Percentiles rank a stretch among this genome's conserved stretches.
These are phyloP conservation scores for Aspergillus carlsbadensis DNA, from an alignment of 495 filamentous ascomycete species.

Conservation along the genomic window DNA sequence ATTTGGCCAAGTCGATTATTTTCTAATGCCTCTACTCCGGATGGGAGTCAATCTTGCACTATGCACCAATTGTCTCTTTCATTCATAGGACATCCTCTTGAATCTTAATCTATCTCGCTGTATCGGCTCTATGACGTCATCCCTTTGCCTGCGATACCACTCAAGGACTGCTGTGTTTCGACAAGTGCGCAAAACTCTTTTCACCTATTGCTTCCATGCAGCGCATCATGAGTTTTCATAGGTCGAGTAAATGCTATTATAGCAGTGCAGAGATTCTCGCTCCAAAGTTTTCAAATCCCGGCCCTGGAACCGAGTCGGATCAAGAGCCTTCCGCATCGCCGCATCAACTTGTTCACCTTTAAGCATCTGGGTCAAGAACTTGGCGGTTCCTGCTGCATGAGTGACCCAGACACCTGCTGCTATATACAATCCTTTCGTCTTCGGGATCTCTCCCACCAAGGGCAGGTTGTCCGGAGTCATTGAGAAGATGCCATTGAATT, in stretches of 20 bases:
- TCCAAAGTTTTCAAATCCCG: conserved; percentile 21
- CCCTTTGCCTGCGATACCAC: no score
- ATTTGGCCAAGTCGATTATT: no score
- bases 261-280: conserved; percentile 26
- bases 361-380: conserved; percentile 27
- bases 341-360: conserved; percentile 21
- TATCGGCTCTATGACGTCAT: no score
- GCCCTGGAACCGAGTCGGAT: conserved; percentile 30
- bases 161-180: no score
- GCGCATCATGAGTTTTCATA: conserved; percentile 15
- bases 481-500: conserved; percentile 38
- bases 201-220: no score
- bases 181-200: no score
- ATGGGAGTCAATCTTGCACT: no score
- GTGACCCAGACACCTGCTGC: conserved; percentile 38
- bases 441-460: conserved; percentile 28
- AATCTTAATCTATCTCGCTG: no score
- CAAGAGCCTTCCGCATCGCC: conserved; percentile 20
- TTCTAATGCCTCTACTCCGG: no score
- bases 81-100: no score
- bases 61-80: no score
- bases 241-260: conserved; percentile 37
- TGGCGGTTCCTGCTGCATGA: conserved; percentile 34
- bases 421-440: conserved; percentile 25
- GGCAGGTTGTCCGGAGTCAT: conserved; percentile 40